These are phyloP conservation scores for Lentinula sp. DNA, from an alignment of 768 basidiomycete genomes.

Conservation along the genomic window DNA sequence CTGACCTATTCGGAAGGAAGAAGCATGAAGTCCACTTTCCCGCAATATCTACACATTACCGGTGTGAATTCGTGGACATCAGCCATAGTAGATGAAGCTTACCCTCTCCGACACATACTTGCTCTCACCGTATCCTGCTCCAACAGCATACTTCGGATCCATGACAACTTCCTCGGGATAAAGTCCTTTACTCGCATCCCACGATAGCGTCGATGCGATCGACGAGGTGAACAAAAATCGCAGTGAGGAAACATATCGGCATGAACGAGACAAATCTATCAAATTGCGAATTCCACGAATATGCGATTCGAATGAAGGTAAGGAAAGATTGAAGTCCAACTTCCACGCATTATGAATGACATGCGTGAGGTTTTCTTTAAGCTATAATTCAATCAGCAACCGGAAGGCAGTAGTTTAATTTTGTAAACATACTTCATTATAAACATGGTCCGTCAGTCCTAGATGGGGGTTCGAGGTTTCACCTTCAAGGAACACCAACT, in stretches of 20 bases:
- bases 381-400: not conserved
- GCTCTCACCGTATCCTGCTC: slow-evolving; percentile 13
- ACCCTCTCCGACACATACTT: slow-evolving; percentile 14
- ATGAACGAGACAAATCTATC: slow-evolving; percentile 17
- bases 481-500: slow-evolving; percentile 4
- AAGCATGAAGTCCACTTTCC: slow-evolving; percentile 17
- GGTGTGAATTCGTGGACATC: not conserved
- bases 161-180: slow-evolving; percentile 16
- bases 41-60: slow-evolving; percentile 14
- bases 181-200: slow-evolving; percentile 14
- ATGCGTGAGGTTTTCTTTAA: slow-evolving; percentile 10
- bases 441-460: slow-evolving; percentile 5
- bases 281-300: slow-evolving; percentile 21
- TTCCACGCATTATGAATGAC: slow-evolving; percentile 31
- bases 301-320: slow-evolving; percentile 26
- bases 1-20: slow-evolving; percentile 26
- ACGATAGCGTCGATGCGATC: slow-evolving; percentile 20
- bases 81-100: not conserved
- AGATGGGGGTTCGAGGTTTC: slow-evolving; percentile 13
- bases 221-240: slow-evolving; percentile 25
- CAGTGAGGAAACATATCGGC: not conserved
- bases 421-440: slow-evolving; percentile 14
- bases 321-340: slow-evolving; percentile 29
- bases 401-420: no score
- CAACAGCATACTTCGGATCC: slow-evolving; percentile 7